Evolutionary conservation across 257 asterid genomes (phyloP), one percentile per base, ranked within the genome.

Genomic region (Fraxinus cuspidata): DNA sequence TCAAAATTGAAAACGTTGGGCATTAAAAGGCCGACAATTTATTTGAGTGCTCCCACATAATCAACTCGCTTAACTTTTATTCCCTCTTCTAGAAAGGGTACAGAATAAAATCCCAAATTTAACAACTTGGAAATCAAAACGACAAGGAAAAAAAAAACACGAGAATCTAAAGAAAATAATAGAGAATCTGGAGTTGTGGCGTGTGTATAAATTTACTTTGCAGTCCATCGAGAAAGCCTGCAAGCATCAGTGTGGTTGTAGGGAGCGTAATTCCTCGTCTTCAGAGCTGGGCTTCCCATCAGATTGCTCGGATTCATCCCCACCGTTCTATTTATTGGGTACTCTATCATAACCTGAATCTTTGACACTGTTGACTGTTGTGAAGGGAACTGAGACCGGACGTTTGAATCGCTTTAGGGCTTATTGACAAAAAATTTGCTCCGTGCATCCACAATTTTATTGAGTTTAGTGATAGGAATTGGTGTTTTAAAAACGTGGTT

Each of bases 211-310:
- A 78, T 38, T 75, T 51, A 89, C 98, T 53, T 89, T 72, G 96
- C 84, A 37, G 78, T 90, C 97, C 97, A 94, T 85, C 98, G 77
- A 69, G 83, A 74, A 78, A 82, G 84, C 44, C 86, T 90, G 90
- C 92, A 86, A 70, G 90, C 79, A 74, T 94, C 97, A 29, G 83
- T 90, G 77, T 92, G 97, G 34, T 84, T 80, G 79, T 90, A 92
- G 69, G 86, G 97, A 83, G 76, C 42, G 86, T 89, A 80, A 71
- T 79, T 85, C 81, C 77, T 88, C 21, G 75, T 74, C 74, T 56
- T 83, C 75, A 63, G 75, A 63, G 77, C 81, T 1, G 79, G 75
- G 71, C 63, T 79, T 70, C 90, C 98, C 91, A 89, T 91, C 68
- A 37, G 56, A 76, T 78, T 85, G 85, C 83, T 79, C 79, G 83